Percentiles rank a stretch among this genome's conserved stretches.
Evolutionary conservation across 2,329 filamentous ascomycete genomes (phyloP).

Genomic region (Calonectria naviculata): DNA sequence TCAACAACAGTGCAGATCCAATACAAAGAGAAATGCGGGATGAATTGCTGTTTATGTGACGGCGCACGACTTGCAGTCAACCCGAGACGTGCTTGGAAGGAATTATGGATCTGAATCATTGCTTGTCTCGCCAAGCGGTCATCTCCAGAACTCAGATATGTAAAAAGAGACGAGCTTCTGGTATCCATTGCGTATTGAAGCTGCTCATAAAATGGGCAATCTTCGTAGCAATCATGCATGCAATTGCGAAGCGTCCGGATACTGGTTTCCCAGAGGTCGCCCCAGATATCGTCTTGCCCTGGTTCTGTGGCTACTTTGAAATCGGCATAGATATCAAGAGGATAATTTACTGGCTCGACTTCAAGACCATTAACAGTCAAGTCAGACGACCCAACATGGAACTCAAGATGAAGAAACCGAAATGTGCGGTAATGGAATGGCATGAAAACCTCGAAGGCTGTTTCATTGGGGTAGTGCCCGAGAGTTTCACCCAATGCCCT

Average conservation of each 20-base stretch:
- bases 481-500: too few relatives aligned
- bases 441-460: too few relatives aligned
- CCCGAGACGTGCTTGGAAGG: constrained; percentile 34
- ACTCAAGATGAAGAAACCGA: too few relatives aligned
- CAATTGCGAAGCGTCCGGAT: constrained; percentile 34
- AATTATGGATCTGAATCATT: constrained; percentile 40
- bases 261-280: constrained; percentile 35
- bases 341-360: too few relatives aligned
- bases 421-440: too few relatives aligned
- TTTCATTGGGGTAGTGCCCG: too few relatives aligned
- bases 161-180: constrained; percentile 43
- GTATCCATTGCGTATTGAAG: constrained; percentile 46
- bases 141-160: constrained; percentile 43
- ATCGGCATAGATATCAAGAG: too few relatives aligned
- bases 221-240: constrained; percentile 45
- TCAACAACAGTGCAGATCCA: constrained; percentile 49
- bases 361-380: too few relatives aligned
- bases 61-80: constrained; percentile 48
- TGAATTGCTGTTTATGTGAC: constrained; percentile 46
- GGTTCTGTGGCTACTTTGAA: too few relatives aligned
- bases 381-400: too few relatives aligned
- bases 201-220: constrained; percentile 49
- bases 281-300: too few relatives aligned
- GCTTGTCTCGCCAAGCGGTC: constrained; percentile 44
- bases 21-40: constrained; percentile 50